A percentile compares a stretch with the other conserved stretches of the same genome.
Evolutionary conservation across 2,329 filamentous ascomycete species (phyloP).

Genomic region (Erysiphe pulchra): DNA sequence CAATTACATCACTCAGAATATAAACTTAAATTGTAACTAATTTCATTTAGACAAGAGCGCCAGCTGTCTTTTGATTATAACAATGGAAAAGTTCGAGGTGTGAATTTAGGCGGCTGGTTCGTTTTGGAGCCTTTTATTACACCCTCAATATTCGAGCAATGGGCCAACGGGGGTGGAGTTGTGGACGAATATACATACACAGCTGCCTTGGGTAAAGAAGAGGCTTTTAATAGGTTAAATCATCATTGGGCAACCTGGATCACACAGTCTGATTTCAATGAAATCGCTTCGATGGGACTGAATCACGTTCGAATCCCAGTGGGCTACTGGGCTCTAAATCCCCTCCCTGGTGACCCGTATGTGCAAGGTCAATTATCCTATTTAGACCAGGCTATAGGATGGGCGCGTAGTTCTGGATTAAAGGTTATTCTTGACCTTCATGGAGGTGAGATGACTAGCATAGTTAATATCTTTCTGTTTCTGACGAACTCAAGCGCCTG

Average conservation of each 20-base stretch:
- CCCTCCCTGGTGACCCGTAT: conserved; percentile 28
- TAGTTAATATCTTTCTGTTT: neutral
- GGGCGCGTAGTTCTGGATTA: conserved; percentile 29
- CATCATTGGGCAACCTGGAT: conserved; percentile 33
- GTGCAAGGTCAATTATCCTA: conserved; percentile 33
- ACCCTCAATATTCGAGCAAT: conserved; percentile 23
- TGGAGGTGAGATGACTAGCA: conserved; percentile 21
- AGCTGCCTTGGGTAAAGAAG: conserved; percentile 20
- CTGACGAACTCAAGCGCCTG: conserved; percentile 20
- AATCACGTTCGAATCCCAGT: conserved; percentile 40
- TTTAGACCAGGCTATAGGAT: conserved; percentile 29
- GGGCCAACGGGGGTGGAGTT: conserved; percentile 11
- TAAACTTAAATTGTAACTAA: no score
- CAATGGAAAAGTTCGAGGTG: conserved; percentile 29
- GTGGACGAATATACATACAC: conserved; percentile 14
- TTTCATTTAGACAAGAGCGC: conserved; percentile 4
- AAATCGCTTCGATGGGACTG: conserved; percentile 21
- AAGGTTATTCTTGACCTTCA: conserved; percentile 45
- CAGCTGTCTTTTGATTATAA: conserved; percentile 24
- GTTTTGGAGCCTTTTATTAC: conserved; percentile 24
- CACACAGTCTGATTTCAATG: conserved; percentile 17
- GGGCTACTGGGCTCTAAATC: conserved; percentile 36
- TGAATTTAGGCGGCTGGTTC: conserved; percentile 31
- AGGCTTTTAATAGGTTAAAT: conserved; percentile 19
- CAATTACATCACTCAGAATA: no score